Evolutionary conservation across 2,329 filamentous ascomycete species (phyloP), one percentile per base, ranked within the genome.

Genomic region (Diaporthe ampelina): DNA sequence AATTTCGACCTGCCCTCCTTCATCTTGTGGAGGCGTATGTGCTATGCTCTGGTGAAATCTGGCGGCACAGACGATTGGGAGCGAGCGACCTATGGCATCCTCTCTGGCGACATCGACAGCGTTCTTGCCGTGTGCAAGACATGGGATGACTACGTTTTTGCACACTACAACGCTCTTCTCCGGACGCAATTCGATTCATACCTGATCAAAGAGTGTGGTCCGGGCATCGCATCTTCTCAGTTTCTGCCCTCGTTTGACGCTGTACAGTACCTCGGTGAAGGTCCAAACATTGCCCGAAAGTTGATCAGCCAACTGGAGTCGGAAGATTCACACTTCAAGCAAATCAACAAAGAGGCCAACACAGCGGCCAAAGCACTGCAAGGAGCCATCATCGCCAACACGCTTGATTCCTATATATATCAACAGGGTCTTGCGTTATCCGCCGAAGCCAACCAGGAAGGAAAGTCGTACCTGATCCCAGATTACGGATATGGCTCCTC

Each of bases 71-170:
- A 94, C 78, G 90, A 93, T 69, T 96, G 95, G 79, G 95, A 99
- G 84, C 91, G 92, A 72, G 97, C 96, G 24, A 95, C 98, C 0
- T 98, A 98, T 81, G 96, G 95, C 37, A 85, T 98, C 17, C 88
- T 99, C n/a, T 93, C 94, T 56, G 97, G 97, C 67, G 95, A 98
- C 80, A 89, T 95, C 67, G 85, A 90, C 50, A 94, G 93, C 69
- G 94, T 97, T 15, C 91, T 94, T 80, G 90, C 91, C 77, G 91
- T 96, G 52, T 95, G 94, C 81, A 88, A 90, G 68, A 91, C 89
- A 29, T 97, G 95, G 93, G 94, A 98, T 78, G 96, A 98, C 80
- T 91, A 93, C 78, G 88, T 98, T 24, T 98, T 97, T 82, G 92
- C 93, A 48, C 92, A 95, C 81, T 97, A 97, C 86, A 98, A 97